These are phyloP conservation scores for Phytophthora sp. DNA, from an alignment of 352 stramenopile species.

Conservation along the genomic window DNA sequence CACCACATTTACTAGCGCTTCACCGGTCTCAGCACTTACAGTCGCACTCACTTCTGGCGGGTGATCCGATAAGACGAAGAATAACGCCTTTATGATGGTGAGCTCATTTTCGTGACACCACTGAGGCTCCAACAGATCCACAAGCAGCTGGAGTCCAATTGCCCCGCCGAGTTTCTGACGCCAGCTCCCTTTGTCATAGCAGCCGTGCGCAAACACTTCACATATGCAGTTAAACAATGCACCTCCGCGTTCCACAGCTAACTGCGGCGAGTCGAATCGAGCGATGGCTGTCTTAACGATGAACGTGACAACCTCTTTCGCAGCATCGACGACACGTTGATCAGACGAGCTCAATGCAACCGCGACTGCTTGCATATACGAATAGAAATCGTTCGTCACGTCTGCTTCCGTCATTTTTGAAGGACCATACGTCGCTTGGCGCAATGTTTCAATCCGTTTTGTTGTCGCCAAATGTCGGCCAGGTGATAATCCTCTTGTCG, in stretches of 20 bases:
- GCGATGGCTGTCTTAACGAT: conserved; percentile 58
- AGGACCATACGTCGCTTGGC: conserved; percentile 76
- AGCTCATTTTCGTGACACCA: conserved; percentile 91
- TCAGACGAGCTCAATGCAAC: conserved; percentile 71
- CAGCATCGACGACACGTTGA: conserved; percentile 58
- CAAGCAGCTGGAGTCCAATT: conserved; percentile 70
- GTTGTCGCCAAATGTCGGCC: conserved; percentile 79
- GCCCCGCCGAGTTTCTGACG: conserved; percentile 81
- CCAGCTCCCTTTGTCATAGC: conserved; percentile 89
- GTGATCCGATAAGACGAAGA: conserved; percentile 90
- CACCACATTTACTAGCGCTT: conserved; percentile 63
- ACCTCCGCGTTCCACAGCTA: conserved; percentile 62
- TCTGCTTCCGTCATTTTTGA: conserved; percentile 58
- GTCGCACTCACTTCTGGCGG: conserved; percentile 81
- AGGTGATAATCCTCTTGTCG: conserved; percentile 78
- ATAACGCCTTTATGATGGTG: conserved; percentile 81
- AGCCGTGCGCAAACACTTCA: conserved; percentile 83
- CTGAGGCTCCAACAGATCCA: conserved; percentile 65
- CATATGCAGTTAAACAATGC: conserved; percentile 81
- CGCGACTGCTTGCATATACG: conserved; percentile 69
- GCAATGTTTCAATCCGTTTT: conserved; percentile 80
- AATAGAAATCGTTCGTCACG: conserved; percentile 66
- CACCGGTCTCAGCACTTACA: conserved; percentile 75
- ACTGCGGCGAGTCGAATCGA: conserved; percentile 41
- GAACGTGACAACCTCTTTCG: conserved; percentile 53